Base-by-base conservation (phyloP, 2,329 filamentous ascomycete genomes). In the Hypoxylon sp. region DNA sequence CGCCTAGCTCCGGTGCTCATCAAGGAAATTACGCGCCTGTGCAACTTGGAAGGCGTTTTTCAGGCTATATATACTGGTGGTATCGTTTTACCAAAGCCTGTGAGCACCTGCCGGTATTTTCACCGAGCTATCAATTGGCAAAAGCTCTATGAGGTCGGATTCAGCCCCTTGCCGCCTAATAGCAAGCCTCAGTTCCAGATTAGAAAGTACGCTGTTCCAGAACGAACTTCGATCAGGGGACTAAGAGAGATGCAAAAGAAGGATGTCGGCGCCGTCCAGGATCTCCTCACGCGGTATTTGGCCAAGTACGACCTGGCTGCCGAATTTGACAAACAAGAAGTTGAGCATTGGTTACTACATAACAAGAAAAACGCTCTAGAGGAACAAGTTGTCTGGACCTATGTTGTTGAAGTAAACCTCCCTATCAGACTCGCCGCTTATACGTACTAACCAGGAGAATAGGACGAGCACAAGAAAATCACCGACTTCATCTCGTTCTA, bases 401-500 rank as follows among this genome's bases (percentile, higher is more conserved):
- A 97, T 72, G 95, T 99, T 9, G 93, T 97, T 13, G 95, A 94
- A 82, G 89, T 90, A 79, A 75, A 80, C 61, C 10, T 38, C 7
- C n/a, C 52, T 13, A 23, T 4, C 21, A n/a, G n/a, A 10, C 19
- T 34, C 51, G 7, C 45, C 4, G 19, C 34, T 17, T 48, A 14
- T 19, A 21, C 57, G 34, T 58, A 38, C 23, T 77, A 49, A 78
- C 62, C 32, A 21, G 17, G 9, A 5, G 30, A 25, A n/a, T 68
- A 86, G 84, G 81, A 86, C 65, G 80, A 88, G 50, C 89, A 90
- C 55, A 87, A 92, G 68, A 93, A 93, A 74, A 93, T 99, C 76
- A 98, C 93, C 38, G 96, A 99, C 81, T 98, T 97, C 82, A 91
- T 98, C 82, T 98, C 94, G 38, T 99, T 98, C 83, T 99, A 98